Percentiles rank a stretch among this genome's conserved stretches.
phyloP scores from a whole-genome alignment of 768 basidiomycete genomes.

The Boletus speciosus region DNA sequence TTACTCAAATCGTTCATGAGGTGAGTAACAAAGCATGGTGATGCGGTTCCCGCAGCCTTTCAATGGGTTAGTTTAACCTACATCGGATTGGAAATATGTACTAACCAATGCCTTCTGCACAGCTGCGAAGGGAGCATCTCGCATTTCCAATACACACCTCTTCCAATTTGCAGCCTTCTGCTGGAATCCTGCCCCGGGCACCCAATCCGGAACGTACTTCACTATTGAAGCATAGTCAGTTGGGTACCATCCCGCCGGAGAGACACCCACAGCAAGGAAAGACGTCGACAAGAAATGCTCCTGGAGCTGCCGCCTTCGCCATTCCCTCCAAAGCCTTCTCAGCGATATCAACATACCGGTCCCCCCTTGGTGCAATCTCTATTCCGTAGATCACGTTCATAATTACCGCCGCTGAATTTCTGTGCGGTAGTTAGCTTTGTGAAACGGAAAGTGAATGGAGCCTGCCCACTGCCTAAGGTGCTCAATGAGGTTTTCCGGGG shows the following conservation, averaged over 20 bases:
- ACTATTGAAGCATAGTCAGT: slow-evolving; percentile 31
- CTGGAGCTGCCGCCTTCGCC: slow-evolving; percentile 48
- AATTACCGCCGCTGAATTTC: slow-evolving; percentile 49
- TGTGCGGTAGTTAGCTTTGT: slow-evolving; percentile 18
- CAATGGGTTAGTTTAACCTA: neutral
- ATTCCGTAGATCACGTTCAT: slow-evolving; percentile 56
- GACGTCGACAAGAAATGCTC: slow-evolving; percentile 51
- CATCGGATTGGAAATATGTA: neutral
- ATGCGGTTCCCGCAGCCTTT: slow-evolving; percentile 25
- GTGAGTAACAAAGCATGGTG: slow-evolving; percentile 31
- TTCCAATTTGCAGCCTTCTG: slow-evolving; percentile 50
- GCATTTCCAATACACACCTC: slow-evolving; percentile 45
- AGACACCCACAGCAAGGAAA: slow-evolving; percentile 39
- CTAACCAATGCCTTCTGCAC: slow-evolving; percentile 39
- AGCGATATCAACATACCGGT: slow-evolving; percentile 48
- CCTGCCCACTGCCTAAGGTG: slow-evolving; percentile 48
- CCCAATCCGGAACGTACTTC: slow-evolving; percentile 51
- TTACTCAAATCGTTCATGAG: slow-evolving; percentile 21
- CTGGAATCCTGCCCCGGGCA: slow-evolving; percentile 51
- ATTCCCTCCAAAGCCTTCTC: slow-evolving; percentile 51
- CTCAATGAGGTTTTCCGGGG: slow-evolving; percentile 42
- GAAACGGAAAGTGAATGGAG: neutral
- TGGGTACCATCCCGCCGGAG: neutral
- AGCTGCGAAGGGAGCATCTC: slow-evolving; percentile 41
- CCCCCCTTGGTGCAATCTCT: slow-evolving; percentile 38